Percentiles rank a stretch among this genome's conserved stretches.
phyloP scores from a whole-genome alignment of 352 stramenopile genomes.

The Phytophthora vignae region DNA sequence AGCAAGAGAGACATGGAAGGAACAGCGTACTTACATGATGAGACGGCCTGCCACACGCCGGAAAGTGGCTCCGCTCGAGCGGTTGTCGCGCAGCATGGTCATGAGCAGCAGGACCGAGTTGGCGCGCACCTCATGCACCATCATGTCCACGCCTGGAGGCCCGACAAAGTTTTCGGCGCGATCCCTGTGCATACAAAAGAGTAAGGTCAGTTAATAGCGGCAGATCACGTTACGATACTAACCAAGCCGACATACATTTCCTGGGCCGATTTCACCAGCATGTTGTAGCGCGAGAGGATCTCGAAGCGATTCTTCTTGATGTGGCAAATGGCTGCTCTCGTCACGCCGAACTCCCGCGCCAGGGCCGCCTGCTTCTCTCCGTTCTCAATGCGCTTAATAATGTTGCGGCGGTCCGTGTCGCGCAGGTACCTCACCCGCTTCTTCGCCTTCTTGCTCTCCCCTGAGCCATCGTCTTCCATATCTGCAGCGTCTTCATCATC shows the following conservation, averaged over 20 bases:
- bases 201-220: background rate
- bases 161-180: constrained; percentile 42
- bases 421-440: constrained; percentile 66
- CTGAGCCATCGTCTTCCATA: background rate
- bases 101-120: constrained; percentile 56
- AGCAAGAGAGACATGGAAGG: background rate
- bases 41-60: constrained; percentile 50
- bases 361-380: constrained; percentile 72
- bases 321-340: constrained; percentile 72
- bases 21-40: constrained; percentile 45
- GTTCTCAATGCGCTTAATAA: constrained; percentile 74
- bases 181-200: constrained; percentile 24
- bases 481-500: background rate
- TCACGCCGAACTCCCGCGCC: constrained; percentile 75
- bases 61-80: constrained; percentile 38
- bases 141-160: constrained; percentile 37
- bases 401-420: constrained; percentile 65
- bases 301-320: constrained; percentile 84
- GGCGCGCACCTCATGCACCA: constrained; percentile 52
- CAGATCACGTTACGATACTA: background rate
- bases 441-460: constrained; percentile 23
- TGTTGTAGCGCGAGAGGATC: constrained; percentile 74
- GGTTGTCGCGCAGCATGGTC: constrained; percentile 54
- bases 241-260: constrained; percentile 41
- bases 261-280: constrained; percentile 60